Conservation (phyloP, 1,284 basidiomycete genomes). For the Peniophora sp. region DNA sequence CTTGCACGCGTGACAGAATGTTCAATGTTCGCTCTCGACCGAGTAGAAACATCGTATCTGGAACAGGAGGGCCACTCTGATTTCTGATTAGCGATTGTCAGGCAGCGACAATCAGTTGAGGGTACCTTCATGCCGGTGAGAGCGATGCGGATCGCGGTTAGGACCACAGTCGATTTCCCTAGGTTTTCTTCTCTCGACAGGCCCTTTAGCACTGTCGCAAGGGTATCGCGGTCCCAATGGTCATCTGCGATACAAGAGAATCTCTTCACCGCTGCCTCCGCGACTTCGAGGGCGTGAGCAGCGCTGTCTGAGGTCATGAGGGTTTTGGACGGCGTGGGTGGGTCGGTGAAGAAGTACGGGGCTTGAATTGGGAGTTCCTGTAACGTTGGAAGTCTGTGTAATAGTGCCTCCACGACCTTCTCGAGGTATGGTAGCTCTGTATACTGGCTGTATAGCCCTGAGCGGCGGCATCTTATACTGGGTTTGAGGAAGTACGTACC, state of each 20-base stretch:
- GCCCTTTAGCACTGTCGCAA: background rate
- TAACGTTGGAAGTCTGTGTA: conserved; percentile 62
- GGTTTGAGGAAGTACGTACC: conserved; percentile 20
- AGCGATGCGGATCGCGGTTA: conserved; percentile 69
- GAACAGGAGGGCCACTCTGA: conserved; percentile 43
- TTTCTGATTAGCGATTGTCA: background rate
- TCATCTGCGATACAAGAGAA: background rate
- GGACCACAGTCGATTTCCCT: conserved; percentile 47
- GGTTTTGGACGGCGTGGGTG: conserved; percentile 50
- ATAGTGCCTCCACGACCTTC: conserved; percentile 42
- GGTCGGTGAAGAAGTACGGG: conserved; percentile 72
- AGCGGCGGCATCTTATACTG: background rate
- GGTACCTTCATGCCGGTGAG: conserved; percentile 78
- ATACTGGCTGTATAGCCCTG: conserved; percentile 28
- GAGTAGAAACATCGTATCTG: conserved; percentile 34
- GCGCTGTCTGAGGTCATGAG: conserved; percentile 7
- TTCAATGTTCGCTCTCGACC: conserved; percentile 26
- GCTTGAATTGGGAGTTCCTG: conserved; percentile 59
- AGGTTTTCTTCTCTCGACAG: conserved; percentile 20
- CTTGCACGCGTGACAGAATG: background rate
- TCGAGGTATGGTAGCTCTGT: conserved; percentile 48
- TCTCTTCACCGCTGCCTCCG: background rate
- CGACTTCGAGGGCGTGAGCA: background rate
- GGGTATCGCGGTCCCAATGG: background rate
- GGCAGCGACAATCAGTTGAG: background rate